Base-by-base conservation (phyloP, 306 rosid species). In the Cicer arietinum region DNA sequence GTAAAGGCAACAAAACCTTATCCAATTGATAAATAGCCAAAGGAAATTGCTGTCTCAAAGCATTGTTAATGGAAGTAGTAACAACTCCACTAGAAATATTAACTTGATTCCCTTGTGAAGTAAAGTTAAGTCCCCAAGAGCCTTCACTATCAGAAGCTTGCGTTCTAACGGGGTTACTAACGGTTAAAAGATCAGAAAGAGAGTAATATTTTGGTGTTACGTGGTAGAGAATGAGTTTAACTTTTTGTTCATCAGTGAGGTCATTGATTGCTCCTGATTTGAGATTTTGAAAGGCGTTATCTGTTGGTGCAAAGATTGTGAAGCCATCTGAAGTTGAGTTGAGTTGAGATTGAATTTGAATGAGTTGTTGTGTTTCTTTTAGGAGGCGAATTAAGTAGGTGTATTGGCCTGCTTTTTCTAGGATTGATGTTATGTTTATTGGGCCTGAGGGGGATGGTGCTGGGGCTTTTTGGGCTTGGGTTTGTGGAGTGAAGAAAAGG, bases 291-390 rank as follows among this genome's bases (percentile, higher is more conserved):
- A 94, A 94, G 76, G 96, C 98, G 46, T 91, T 91, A 82, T 94
- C 97, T 3, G 98, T 91, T 6, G 98, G 98, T 0, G 98, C 96
- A 2, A 94, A 80, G 77, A 94, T 22, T 0, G 91, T 84, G 42
- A 91, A 22, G 22, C 98, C 97, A 7, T 94, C 80, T 0, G 85
- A 35, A 37, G 86, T 82, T 48, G 81, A 75, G 71, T 91, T 93
- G 52, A 94, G 92, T 62, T 91, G 96, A 78, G 58, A 85, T 1
- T 76, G 58, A 30, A 94, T 84, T 79, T 90, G 97, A 14, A 8
- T 63, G 7, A 43, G 59, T 8, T 81, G 86, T 72, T 86, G 95
- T 3, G 89, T 87, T 5, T 90, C 84, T 3, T 43, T 20, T 4
- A 94, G 81, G 62, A 94, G 92, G 8, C 82, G 83, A 54, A 88